Evolutionary conservation across 805 yeast species (phyloP), one percentile per base, ranked within the genome.

Genomic region (Candida rishiriensis): DNA sequence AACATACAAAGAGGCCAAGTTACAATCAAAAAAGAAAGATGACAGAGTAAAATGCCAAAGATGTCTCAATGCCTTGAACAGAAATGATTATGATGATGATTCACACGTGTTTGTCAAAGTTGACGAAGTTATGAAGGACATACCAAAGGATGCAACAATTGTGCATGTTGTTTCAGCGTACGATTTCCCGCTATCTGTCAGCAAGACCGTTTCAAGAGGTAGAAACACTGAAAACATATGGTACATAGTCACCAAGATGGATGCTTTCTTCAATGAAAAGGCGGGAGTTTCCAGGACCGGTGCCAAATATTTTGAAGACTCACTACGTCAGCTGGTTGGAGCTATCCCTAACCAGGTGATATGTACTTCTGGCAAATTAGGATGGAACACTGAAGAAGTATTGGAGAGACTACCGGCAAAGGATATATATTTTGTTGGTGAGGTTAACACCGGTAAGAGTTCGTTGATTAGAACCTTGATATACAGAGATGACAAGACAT

Each of bases 371-470:
- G 79, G 82, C 0, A 65, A 63, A 30, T 63, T 65, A 9, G 68
- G 70, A 21, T 83, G 89, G 89, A 71, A 75, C 29, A 54, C 76
- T 2, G 54, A 65, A 1, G 52, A 57, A 1, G 54, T 84, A 2
- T 49, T 70, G 9, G 52, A 61, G 1, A 53, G 53, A 7, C 54
- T 83, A 8, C 68, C 69, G 4, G 55, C 58, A 32, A 55, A 52
- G 10, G 63, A 65, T 29, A 59, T 75, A 8, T 81, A 76, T 54
- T 60, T 85, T 29, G 64, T 85, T 16, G 95, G 95, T 1, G 72
- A 72, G 46, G 79, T 83, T 10, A 85, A 85, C 55, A 71, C 77
- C 12, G 95, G 95, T 1, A 85, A 85, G 57, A 79, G 88, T 2
- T 71, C 83, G 2, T 51, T 85, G 32, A 69, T 83, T 1, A 76